Base-by-base conservation (phyloP, 2,329 filamentous ascomycete species). In the Claviceps paspali region DNA sequence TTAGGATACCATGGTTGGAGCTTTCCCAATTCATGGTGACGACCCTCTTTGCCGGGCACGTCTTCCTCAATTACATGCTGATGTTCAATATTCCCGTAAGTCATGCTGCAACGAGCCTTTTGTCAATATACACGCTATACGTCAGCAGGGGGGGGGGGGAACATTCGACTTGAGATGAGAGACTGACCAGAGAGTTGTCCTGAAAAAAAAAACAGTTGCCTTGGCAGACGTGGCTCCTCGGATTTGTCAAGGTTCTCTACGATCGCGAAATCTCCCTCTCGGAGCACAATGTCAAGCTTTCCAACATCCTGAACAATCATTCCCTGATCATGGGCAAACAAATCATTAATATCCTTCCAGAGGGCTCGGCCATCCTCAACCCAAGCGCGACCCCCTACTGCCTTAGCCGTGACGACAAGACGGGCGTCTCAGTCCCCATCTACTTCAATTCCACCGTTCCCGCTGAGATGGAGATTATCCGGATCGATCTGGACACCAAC, bases 1-100 rank as follows among this genome's bases (percentile, higher is more conserved):
- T 98, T 49, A 76, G 83, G 55, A 94, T 98, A 69, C 91, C 91
- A 41, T 98, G 91, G 92, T 67, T 98, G 41, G 86, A 96, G 64
- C 84, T 88, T 64, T 84, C 83, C 30, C 82, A 83, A 51, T 70
- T 73, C 26, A 77, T 77, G 1, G 80, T 83, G 38, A 70, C 81
- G 29, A 64, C 72, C 23, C 61, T 87, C 17, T 92, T 91, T 51
- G 57, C 82, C 33, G 47, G 69, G 3, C 86, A 95, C 55, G 70
- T 79, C 3, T 53, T 81, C 2, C 57, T 82, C 36, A 85, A 95
- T 62, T 81, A 78, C 48, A 78, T 93, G 64, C 63, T 95, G 48
- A 95, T 95, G 87, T 93, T 94, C 56, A 80, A 85, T 45, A 79
- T 96, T 42, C 79, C 82, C 29, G 75, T 85, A 57, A 50, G 73